These are phyloP conservation scores for Phytophthora pluvialis DNA, from an alignment of 352 stramenopile species.

Conservation along the genomic window DNA sequence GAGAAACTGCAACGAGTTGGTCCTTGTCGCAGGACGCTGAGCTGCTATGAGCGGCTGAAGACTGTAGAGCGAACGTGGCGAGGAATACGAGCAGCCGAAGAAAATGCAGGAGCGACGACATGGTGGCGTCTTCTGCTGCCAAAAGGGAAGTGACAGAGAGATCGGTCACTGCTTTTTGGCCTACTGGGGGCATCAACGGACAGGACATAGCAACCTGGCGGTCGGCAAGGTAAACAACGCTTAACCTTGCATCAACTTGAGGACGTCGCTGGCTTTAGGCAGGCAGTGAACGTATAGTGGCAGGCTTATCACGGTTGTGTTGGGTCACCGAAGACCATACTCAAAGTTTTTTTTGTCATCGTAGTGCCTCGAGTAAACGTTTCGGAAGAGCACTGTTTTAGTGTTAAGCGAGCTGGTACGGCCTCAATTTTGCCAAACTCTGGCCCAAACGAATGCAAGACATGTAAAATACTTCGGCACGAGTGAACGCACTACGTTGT, in stretches of 20 bases:
- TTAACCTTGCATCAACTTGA: no score
- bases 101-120: not conserved
- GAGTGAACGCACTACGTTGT: conserved; percentile 2
- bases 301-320: no score
- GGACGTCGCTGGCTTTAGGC: no score
- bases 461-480: conserved; percentile 3
- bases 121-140: not conserved
- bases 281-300: no score
- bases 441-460: not conserved
- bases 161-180: no score
- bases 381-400: not conserved
- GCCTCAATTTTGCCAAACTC: not conserved
- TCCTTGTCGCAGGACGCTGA: not conserved
- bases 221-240: no score
- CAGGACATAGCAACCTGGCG: no score
- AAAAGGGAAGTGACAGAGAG: not conserved
- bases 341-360: no score
- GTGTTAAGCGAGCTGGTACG: not conserved
- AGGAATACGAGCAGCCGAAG: not conserved
- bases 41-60: not conserved
- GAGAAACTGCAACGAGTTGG: not conserved
- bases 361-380: no score
- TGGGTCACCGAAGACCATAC: no score
- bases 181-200: no score
- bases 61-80: not conserved